Evolutionary conservation across 768 basidiomycete genomes (phyloP), one percentile per base, ranked within the genome.

Genomic region (Leccinum broughii): DNA sequence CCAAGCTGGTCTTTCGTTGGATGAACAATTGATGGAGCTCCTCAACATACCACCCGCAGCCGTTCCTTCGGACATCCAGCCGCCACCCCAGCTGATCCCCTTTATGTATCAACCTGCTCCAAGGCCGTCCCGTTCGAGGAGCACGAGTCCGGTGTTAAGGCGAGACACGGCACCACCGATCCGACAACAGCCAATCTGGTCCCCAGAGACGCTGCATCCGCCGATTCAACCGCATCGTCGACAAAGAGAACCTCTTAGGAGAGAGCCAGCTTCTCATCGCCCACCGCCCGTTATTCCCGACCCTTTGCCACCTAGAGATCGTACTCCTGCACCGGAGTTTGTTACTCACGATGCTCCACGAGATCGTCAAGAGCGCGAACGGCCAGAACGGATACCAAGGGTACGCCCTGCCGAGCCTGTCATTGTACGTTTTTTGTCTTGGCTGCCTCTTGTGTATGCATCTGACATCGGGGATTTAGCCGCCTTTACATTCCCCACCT

Each of bases 1-100:
- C 10, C 72, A 67, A n/a, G 60, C 78, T 30, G 83, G 81, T 8
- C 81, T 77, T 4, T 83, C 87, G 0, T 74, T 90, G 39, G 82
- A 83, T 9, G 81, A 87, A 54, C 81, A 84, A 56, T 70, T 90
- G 5, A 82, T 85, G 59, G 84, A 86, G 8, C 78, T 90, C 35
- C 65, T 90, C 28, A 79, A 81, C n/a, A 68, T 83, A 11, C 77
- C 76, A 9, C 75, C 78, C 15, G 72, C 75, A 22, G 71, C 77
- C 1, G 72, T 77, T 6, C 76, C 76, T 15, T 72, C 75, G 7
- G 73, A 75, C 14, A 76, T 82, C 15, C 76, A 80, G 51, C 74
- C 71, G 2, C 82, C 87, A 13, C 87, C 88, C 0, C 72, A 77
- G 4, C 67, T 89, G 6, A 76, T 81, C 0, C 84, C 83, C 0